Base-by-base conservation (phyloP, 2,329 filamentous ascomycete species). In the Botrytis hyacinthi region DNA sequence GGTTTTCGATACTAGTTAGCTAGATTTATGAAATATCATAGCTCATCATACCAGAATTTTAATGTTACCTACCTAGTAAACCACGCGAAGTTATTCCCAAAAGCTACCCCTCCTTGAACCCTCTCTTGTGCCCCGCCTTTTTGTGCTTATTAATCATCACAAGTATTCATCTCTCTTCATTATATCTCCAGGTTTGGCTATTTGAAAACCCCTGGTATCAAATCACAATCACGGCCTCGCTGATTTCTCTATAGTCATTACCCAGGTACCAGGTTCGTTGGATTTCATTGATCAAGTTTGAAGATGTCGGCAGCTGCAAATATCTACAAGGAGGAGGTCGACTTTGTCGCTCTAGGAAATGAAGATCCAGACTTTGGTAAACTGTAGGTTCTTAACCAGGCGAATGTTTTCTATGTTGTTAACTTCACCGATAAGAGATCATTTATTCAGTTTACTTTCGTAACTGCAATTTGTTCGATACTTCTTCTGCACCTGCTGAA, bases 331-430 rank as follows among this genome's bases (percentile, higher is more conserved):
- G 83, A 86, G 40, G 87, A 87, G 60, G 83, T 92, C 42, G 87
- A 92, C 78, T 93, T 93, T 80, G 83, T 85, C 48, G 83, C 84
- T 26, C 84, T 93, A n/a, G 88, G 89, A 12, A 82, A 87, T 42
- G 84, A 86, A 72, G 89, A 89, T 76, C 81, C 85, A 1, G 86
- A 87, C 12, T 92, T 93, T 80, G 87, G 87, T 4, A 87, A 87
- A 81, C 80, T 84, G 87, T 89, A 80, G 74, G 83, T 86, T 68
- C 57, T 20, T 37, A 68, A 32, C n/a, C 20, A 54, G 29, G 22
- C 7, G n/a, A 12, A 57, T 35, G 4, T 26, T n/a, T 20, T 60
- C 51, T 29, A 18, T 80, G 6, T 44, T 37, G 35, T 61, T 65
- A 14, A n/a, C 35, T 60, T 69, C 44, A 9, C 16, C 35, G 5